Percentiles rank a stretch among this genome's conserved stretches.
Conservation (phyloP, 257 asterid genomes). For the Anisodus acutangulus region DNA sequence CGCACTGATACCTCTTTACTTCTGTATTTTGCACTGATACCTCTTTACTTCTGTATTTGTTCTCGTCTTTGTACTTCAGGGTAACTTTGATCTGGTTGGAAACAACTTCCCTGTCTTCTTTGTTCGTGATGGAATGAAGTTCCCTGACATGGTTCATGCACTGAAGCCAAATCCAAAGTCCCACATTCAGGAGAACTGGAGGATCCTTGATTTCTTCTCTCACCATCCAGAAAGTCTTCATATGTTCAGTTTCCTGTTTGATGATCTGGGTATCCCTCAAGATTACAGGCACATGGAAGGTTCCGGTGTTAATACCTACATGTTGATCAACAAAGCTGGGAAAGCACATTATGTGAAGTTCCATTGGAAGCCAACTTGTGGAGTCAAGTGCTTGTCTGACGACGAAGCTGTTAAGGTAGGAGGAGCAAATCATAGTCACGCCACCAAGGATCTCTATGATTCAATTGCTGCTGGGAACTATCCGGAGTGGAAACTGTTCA, state of each 20-base stretch:
- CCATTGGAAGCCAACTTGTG: slow-evolving; percentile 99
- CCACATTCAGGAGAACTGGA: slow-evolving; percentile 96
- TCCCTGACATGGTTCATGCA: slow-evolving; percentile 90
- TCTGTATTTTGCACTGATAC: not conserved
- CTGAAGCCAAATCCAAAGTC: slow-evolving; percentile 93
- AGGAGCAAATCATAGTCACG: slow-evolving; percentile 94
- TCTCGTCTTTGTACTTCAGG: slow-evolving; percentile 45
- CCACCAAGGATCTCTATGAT: slow-evolving; percentile 91
- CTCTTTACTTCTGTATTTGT: not conserved
- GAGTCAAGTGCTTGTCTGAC: slow-evolving; percentile 79
- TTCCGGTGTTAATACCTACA: slow-evolving; percentile 86
- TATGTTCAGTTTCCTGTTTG: slow-evolving; percentile 84
- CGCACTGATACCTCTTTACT: not conserved
- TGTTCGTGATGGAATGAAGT: slow-evolving; percentile 89
- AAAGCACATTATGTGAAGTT: slow-evolving; percentile 86
- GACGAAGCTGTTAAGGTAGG: slow-evolving; percentile 84
- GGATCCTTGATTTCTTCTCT: slow-evolving; percentile 89
- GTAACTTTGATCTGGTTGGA: slow-evolving; percentile 95
- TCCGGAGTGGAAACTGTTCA: slow-evolving; percentile 97
- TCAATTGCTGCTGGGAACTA: slow-evolving; percentile 86
- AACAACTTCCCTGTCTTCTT: slow-evolving; percentile 96
- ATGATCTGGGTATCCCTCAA: slow-evolving; percentile 89
- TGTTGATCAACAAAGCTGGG: slow-evolving; percentile 85
- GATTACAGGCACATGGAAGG: slow-evolving; percentile 99
- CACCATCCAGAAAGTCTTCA: slow-evolving; percentile 91